Evolutionary conservation across 148 eudicot species (phyloP).

Genomic region (Amaranthus hypochondriacus): DNA sequence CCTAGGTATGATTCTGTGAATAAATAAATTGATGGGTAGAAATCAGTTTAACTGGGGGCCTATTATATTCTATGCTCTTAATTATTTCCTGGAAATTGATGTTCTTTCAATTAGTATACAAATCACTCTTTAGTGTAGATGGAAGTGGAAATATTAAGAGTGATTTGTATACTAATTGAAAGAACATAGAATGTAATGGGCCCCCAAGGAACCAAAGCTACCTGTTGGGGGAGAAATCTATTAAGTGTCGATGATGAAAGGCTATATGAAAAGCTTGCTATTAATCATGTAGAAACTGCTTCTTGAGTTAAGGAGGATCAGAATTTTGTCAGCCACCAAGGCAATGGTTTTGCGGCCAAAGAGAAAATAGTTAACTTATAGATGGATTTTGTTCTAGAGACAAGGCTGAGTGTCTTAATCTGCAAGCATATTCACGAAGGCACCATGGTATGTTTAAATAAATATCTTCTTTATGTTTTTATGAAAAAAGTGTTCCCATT

Average conservation of each 20-base stretch:
- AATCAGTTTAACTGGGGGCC: too few relatives aligned
- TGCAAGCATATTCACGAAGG: too few relatives aligned
- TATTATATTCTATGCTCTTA: too few relatives aligned
- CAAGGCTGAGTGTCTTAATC: constrained; percentile 27
- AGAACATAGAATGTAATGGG: constrained; percentile 41
- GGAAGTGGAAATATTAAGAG: constrained; percentile 43
- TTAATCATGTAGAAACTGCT: constrained; percentile 26
- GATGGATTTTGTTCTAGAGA: constrained; percentile 30
- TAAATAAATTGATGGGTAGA: too few relatives aligned
- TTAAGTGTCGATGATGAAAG: constrained; percentile 32
- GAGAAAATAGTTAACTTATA: constrained; percentile 28
- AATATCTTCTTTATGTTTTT: too few relatives aligned
- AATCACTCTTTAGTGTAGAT: constrained; percentile 28
- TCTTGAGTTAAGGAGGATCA: constrained; percentile 27
- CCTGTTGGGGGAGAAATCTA: constrained; percentile 27
- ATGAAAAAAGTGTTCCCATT: too few relatives aligned
- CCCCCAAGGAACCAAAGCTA: constrained; percentile 30
- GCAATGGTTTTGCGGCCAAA: constrained; percentile 33
- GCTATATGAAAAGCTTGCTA: constrained; percentile 32
- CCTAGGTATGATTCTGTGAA: too few relatives aligned
- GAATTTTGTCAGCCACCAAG: constrained; percentile 26
- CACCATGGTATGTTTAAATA: too few relatives aligned
- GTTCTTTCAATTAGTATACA: too few relatives aligned
- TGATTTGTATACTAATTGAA: constrained; percentile 29
- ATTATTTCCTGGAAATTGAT: too few relatives aligned